Evolutionary conservation across 192 early-diverging fungal genomes (phyloP), one percentile per base, ranked within the genome.

Genomic region (Linnemannia zychae): DNA sequence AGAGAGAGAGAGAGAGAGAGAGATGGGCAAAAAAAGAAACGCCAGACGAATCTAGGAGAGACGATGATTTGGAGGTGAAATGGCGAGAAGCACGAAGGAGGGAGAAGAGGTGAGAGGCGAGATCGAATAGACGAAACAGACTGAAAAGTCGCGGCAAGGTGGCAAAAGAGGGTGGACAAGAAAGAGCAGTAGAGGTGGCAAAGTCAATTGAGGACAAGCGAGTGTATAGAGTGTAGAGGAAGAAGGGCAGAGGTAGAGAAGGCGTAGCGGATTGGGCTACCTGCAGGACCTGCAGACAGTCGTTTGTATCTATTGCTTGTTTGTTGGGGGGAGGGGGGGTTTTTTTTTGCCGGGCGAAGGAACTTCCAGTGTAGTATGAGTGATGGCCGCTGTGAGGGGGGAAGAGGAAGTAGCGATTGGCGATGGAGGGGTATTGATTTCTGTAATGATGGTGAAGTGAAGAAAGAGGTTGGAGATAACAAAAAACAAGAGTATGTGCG

Each of bases 281-380:
- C 57, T 63, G 57, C 57, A 63, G 57, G 57, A 28, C 57, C 57
- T 63, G 57, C 57, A 63, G 57, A 63, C 57, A 33, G 57, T 31
- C 28, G 57, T 63, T 63, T 31, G 57, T 13, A 12, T 31, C 20
- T 52, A 52, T 18, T 52, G 40, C 40, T 6, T n/a, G n/a, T n/a
- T n/a, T n/a, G n/a, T n/a, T n/a, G n/a, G n/a, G n/a, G n/a, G n/a
- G n/a, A n/a, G n/a, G n/a, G n/a, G n/a, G n/a, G 9, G 20, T 50
- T 1, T 31, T 63, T 63, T 31, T 28, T 15, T 33, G 57, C 24
- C 28, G 57, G 57, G 57, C 57, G 57, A 63, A 63, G 57, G 24
- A 31, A 12, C 31, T 33, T n/a, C 9, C 3, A 44, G 40, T 3
- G 9, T 6, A 28, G 24, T 11, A 7, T 22, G n/a, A 60, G 50